Evolutionary conservation across 371 early-diverging fungal genomes (phyloP).

Genomic region (Haplosporangium sp.): DNA sequence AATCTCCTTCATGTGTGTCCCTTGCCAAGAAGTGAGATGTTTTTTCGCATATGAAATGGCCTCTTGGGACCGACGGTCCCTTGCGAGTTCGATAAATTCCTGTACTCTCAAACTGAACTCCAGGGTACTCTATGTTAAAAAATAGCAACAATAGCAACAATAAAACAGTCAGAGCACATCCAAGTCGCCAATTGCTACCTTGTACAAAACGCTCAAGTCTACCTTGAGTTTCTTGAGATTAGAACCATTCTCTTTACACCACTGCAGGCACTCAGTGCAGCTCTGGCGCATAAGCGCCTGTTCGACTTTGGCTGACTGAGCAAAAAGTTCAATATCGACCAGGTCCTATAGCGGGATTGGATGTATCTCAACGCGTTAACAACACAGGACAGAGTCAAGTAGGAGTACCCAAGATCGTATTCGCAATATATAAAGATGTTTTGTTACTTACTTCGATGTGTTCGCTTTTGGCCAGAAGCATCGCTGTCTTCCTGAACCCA

Average conservation of each 20-base stretch:
- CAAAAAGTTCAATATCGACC: conserved; percentile 91
- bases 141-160: no score
- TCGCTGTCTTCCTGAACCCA: conserved; percentile 83
- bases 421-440: neutral
- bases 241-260: conserved; percentile 94
- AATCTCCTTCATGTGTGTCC: conserved; percentile 77
- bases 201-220: neutral
- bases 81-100: conserved; percentile 90
- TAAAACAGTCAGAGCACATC: no score
- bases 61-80: conserved; percentile 68
- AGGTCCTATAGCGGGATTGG: conserved; percentile 75
- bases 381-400: no score
- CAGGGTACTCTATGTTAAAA: conserved; percentile 75
- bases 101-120: conserved; percentile 95
- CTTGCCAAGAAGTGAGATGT: conserved; percentile 80
- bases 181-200: no score
- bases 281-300: conserved; percentile 76
- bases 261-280: conserved; percentile 87
- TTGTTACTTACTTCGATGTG: conserved; percentile 70
- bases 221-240: conserved; percentile 85
- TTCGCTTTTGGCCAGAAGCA: conserved; percentile 68
- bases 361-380: neutral
- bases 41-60: conserved; percentile 90
- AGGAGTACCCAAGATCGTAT: neutral
- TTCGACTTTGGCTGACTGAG: conserved; percentile 81